Base-by-base conservation (phyloP, 495 filamentous ascomycete species). In the Cercophora scortea region DNA sequence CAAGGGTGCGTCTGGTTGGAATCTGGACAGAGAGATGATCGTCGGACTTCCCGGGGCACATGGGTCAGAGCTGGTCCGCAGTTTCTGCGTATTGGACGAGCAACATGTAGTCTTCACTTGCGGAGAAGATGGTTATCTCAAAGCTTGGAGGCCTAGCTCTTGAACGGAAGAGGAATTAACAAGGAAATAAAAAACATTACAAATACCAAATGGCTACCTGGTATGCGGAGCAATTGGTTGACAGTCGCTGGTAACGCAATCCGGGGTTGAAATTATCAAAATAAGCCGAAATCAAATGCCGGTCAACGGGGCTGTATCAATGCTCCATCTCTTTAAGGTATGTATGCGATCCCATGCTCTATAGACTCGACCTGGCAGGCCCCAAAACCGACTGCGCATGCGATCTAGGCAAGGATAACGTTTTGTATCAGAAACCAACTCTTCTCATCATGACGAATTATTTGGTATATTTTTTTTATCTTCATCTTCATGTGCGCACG, bases 31-130 rank as follows among this genome's bases (percentile, higher is more conserved):
- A n/a, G 76, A 78, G 15, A 75, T 73, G 16, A 75, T 79, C 15
- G 79, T 89, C 53, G 81, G 79, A 10, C 67, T 95, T 19, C 76
- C 78, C 1, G 88, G 86, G 19, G 90, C 83, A 5, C 92, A 96
- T 69, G 87, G 87, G 1, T 82, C 83, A 19, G 91, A 97, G 58
- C 78, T 96, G 46, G 83, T 94, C 17, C 79, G 92, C 44, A 85
- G 88, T 38, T 80, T 95, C 42, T 85, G 79, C 68, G 71, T 92
- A 41, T 78, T 87, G 55, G 84, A 86, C 48, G 73, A 89, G 75
- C 78, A 80, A 52, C 76, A 82, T 60, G 79, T 78, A 12, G 80
- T 92, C 9, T 85, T 88, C 59, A 91, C 87, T 8, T 80, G 77
- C 49, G 89, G 89, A 15, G 89, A 94, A 64, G 89, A 93, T 65